Conservation (phyloP, 2,329 filamentous ascomycete species). For the Penicillium sp. region DNA sequence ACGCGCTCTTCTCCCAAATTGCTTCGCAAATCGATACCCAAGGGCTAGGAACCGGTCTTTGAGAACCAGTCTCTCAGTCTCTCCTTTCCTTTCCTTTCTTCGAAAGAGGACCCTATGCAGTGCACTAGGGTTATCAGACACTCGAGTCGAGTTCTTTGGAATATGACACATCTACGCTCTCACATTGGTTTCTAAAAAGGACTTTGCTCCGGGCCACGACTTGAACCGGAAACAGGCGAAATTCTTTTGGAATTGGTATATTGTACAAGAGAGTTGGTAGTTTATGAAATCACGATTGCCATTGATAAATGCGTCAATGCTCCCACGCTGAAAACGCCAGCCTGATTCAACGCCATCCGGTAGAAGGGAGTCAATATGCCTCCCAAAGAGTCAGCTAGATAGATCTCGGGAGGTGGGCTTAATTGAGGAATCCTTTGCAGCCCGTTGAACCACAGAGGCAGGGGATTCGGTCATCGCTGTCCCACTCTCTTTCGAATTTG, state of each 20-base stretch:
- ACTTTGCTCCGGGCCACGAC: neutral
- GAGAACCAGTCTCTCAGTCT: neutral
- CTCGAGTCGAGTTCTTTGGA: neutral
- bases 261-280: slow-evolving; percentile 21
- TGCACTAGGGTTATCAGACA: neutral
- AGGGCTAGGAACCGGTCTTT: neutral
- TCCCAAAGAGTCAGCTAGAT: neutral
- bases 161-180: neutral
- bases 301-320: slow-evolving; percentile 15
- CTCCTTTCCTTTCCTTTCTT: neutral
- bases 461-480: slow-evolving; percentile 87
- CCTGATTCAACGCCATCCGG: slow-evolving; percentile 10
- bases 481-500: slow-evolving; percentile 97
- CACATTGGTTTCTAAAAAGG: neutral
- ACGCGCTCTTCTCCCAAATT: slow-evolving; percentile 1
- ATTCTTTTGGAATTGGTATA: slow-evolving; percentile 17
- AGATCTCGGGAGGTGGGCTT: slow-evolving; percentile 25
- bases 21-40: slow-evolving; percentile 7
- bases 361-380: slow-evolving; percentile 3
- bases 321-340: slow-evolving; percentile 11
- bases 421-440: slow-evolving; percentile 99
- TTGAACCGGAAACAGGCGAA: slow-evolving; percentile 2
- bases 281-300: slow-evolving; percentile 17
- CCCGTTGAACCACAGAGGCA: slow-evolving; percentile 92
- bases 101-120: neutral